Evolutionary conservation across 768 basidiomycete species (phyloP), one percentile per base, ranked within the genome.

Genomic region (Tylopilus subfusipes): DNA sequence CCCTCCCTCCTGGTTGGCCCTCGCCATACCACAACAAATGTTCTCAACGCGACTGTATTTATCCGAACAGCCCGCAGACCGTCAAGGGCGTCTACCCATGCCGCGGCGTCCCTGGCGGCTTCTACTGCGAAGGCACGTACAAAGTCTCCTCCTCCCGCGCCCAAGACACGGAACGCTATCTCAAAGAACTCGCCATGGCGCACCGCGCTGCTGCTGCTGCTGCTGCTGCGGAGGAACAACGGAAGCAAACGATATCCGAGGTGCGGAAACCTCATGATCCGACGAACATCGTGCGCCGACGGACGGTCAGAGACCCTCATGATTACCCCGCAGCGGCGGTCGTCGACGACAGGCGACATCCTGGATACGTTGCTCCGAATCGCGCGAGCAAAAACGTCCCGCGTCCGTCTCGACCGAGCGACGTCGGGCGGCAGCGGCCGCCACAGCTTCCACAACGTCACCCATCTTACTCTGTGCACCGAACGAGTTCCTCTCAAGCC

Each of bases 21-120:
- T 73, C 73, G 10, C 63, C 63, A 10, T 72, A 62, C 50, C 73
- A 74, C 48, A 70, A 72, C 60, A 74, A 70, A 50, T 74, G 73
- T 33, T 67, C 66, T 46, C 64, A 71, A 39, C 66, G 38, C 39
- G 67, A 63, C n/a, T 74, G 73, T 48, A 63, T 56, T 39, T 66
- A 59, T 39, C 59, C 73, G 0, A 74, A 74, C 30, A 56, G 10
- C 30, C 73, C 73, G 2, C 59, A 66, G 42, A 62, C 64, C 19
- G 52, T 43, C 51, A 67, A 68, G 40, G 72, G 72, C 25, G 58
- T 58, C 39, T 69, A 74, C 39, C 68, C 48, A 18, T 73, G 73
- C 29, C 64, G 69, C 4, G 69, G 69, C 18, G 59, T 70, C 11
- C 69, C 69, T 0, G 69, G 69, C n/a, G 69, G 69, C 29, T 70